Base-by-base conservation (phyloP, 345 rosid species). In the Camelina hispida region DNA sequence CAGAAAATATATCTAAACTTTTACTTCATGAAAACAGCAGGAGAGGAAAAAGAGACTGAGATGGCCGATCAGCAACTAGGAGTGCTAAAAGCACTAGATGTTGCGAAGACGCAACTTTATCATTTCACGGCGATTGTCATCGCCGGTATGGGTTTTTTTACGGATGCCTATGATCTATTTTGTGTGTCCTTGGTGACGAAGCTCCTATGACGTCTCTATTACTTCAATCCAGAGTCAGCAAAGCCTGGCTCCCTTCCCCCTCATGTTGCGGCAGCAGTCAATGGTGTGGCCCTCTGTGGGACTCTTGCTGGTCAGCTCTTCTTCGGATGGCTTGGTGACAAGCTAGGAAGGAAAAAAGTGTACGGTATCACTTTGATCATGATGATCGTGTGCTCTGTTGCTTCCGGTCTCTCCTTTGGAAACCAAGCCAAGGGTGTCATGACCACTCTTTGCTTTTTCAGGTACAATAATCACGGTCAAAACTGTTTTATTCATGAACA, bases 81-180 rank as follows among this genome's bases (percentile, higher is more conserved):
- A 43, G 91, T 89, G 77, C 85, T 89, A 1, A 84, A 67, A 25
- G 89, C 94, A 63, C 89, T 89, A 13, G 91, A 89, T 54, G 83
- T 76, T 8, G 90, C 95, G 2, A 83, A 85, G 58, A 87, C 89
- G 25, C 93, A 84, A 56, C 70, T 73, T 82, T 89, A 87, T 73
- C 91, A 84, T 78, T 89, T 89, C 76, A 89, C 88, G 1, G 85
- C 91, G 3, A 84, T 87, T 38, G 82, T 89, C 5, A 84, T 89
- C 32, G 90, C 95, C 22, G 90, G 95, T 3, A 89, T 89, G 90
- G 91, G 95, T 1, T 89, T 89, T 69, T 87, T 89, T 82, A 87
- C 91, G 0, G 90, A 89, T 53, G 86, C 95, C 0, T 85, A 89
- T 59, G 92, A 89, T 62, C 88, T 89, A 0, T 87, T 89, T 12